Conservation (phyloP, 2,329 filamentous ascomycete species). For the Cryoendolithus antarcticus region DNA sequence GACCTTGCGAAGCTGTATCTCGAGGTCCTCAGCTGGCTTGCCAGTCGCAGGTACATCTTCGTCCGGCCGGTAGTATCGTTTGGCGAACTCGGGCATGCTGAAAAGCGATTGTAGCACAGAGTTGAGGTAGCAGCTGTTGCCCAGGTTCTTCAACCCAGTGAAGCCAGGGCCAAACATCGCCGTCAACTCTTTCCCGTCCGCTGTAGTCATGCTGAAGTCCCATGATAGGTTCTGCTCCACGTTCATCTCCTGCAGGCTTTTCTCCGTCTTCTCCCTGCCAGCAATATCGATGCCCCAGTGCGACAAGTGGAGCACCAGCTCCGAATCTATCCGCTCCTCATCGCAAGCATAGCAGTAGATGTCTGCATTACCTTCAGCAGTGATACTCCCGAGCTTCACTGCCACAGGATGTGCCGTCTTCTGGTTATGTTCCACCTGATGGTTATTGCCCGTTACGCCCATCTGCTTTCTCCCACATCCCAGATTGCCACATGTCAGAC, state of each 20-base stretch:
- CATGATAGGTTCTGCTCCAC: slow-evolving; percentile 91
- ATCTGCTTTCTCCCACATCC: slow-evolving; percentile 90
- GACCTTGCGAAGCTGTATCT: slow-evolving; percentile 85
- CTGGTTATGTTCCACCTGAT: slow-evolving; percentile 70
- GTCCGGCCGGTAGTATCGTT: slow-evolving; percentile 59
- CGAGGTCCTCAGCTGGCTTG: slow-evolving; percentile 76
- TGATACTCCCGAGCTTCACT: slow-evolving; percentile 96
- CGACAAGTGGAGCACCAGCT: slow-evolving; percentile 66
- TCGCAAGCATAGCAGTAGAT: slow-evolving; percentile 95
- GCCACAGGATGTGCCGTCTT: slow-evolving; percentile 68
- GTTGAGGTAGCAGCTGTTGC: slow-evolving; percentile 94
- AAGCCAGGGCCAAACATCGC: slow-evolving; percentile 77
- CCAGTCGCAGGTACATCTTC: slow-evolving; percentile 46
- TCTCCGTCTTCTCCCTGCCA: slow-evolving; percentile 90
- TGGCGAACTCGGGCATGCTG: slow-evolving; percentile 68
- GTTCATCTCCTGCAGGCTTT: slow-evolving; percentile 95
- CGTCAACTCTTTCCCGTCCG: slow-evolving; percentile 75
- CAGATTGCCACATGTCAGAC: slow-evolving; percentile 83
- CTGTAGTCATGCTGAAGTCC: slow-evolving; percentile 94
- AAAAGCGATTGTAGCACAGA: slow-evolving; percentile 89
- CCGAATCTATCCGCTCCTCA: slow-evolving; percentile 76
- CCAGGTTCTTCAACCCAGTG: slow-evolving; percentile 86
- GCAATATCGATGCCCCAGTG: slow-evolving; percentile 94
- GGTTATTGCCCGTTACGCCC: slow-evolving; percentile 74
- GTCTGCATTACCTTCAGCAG: slow-evolving; percentile 86